Percentiles rank a stretch among this genome's conserved stretches.
Conservation (phyloP, 768 basidiomycete genomes). For the Suillus clintonianus region DNA sequence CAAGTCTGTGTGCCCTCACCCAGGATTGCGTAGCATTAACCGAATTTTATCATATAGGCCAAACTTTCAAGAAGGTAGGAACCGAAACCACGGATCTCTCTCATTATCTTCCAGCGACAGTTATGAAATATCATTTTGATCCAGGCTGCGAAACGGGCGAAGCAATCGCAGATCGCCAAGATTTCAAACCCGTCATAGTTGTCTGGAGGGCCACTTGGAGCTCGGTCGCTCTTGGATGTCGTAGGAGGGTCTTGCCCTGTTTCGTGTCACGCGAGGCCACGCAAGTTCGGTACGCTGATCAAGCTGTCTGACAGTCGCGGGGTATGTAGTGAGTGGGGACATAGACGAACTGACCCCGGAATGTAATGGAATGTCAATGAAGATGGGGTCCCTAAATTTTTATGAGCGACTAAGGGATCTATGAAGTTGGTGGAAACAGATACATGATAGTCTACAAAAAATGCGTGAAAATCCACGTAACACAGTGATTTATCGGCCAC, state of each 20-base stretch:
- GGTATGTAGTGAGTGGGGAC: no score
- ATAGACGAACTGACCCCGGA: no score
- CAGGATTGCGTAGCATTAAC: background rate
- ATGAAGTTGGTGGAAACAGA: no score
- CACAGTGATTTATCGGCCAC: background rate
- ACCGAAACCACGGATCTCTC: background rate
- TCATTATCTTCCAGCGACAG: background rate
- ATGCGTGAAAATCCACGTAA: background rate
- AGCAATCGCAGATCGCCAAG: background rate
- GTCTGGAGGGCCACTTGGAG: constrained; percentile 11
- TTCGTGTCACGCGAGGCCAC: no score
- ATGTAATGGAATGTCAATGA: no score
- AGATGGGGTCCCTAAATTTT: no score
- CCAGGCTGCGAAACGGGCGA: background rate
- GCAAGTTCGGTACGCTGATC: no score
- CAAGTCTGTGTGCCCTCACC: background rate
- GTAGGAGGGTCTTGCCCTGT: constrained; percentile 30
- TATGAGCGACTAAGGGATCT: no score
- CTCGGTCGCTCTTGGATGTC: constrained; percentile 32
- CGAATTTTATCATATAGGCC: background rate
- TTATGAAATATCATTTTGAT: background rate
- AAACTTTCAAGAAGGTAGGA: background rate
- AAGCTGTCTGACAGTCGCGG: no score
- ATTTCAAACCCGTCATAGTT: background rate
- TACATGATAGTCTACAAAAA: background rate